Evolutionary conservation across 2,329 filamentous ascomycete species (phyloP).

Genomic region (Epichloe brachyelytri): DNA sequence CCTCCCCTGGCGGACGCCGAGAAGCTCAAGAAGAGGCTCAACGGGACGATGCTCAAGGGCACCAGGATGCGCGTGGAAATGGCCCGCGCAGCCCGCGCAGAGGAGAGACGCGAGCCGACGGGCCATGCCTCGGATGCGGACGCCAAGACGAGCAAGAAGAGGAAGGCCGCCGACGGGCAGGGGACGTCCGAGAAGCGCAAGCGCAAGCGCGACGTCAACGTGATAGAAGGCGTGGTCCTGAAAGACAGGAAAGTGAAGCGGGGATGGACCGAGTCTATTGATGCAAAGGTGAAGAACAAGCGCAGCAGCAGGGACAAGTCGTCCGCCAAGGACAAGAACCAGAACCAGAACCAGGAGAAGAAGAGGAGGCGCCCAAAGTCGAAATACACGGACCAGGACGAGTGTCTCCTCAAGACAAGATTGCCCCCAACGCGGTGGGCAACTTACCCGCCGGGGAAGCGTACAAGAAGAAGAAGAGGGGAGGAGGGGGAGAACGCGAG

Average conservation of each 20-base stretch:
- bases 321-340: slow-evolving; percentile 31
- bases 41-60: slow-evolving; percentile 75
- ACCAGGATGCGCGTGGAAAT: slow-evolving; percentile 74
- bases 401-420: slow-evolving; percentile 75
- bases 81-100: slow-evolving; percentile 62
- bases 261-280: slow-evolving; percentile 67
- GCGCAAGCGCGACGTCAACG: slow-evolving; percentile 36
- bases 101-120: slow-evolving; percentile 23
- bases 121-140: slow-evolving; percentile 19
- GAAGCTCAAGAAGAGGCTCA: slow-evolving; percentile 82
- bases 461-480: slow-evolving; percentile 45
- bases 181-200: slow-evolving; percentile 34
- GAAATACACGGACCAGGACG: slow-evolving; percentile 67
- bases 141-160: slow-evolving; percentile 16
- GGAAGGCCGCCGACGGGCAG: slow-evolving; percentile 24
- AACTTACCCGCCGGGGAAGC: slow-evolving; percentile 28
- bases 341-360: slow-evolving; percentile 35
- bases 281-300: slow-evolving; percentile 34
- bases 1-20: slow-evolving; percentile 68
- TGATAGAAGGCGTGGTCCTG: slow-evolving; percentile 56
- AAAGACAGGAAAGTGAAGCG: slow-evolving; percentile 70
- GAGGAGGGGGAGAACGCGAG: slow-evolving; percentile 11
- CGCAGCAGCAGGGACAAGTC: slow-evolving; percentile 35
- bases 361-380: slow-evolving; percentile 51
- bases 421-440: slow-evolving; percentile 40